A percentile compares a stretch with the other conserved stretches of the same genome.
These are phyloP conservation scores for Chrysochromulina parva DNA, from an alignment of 78 protist genomes.

Conservation along the genomic window DNA sequence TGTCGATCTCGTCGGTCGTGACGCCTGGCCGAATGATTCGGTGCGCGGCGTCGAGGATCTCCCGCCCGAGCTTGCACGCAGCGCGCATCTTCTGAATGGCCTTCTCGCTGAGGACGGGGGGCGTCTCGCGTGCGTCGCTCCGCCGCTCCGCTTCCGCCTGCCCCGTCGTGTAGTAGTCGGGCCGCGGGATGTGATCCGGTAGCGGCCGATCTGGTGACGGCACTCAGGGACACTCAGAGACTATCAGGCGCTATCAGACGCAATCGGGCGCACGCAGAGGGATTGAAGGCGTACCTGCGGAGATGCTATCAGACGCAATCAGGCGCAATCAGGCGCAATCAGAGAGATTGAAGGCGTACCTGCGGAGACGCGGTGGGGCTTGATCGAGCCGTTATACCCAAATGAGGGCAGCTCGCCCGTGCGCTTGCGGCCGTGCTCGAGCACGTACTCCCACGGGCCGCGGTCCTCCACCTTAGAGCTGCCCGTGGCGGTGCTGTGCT, in stretches of 20 bases:
- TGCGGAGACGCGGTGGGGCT: not conserved
- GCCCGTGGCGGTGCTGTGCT: no score
- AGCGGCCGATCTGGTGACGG: not conserved
- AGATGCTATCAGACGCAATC: no score
- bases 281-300: no score
- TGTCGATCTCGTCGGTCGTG: constrained; percentile 90
- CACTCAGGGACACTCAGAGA: no score
- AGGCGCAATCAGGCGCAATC: not conserved
- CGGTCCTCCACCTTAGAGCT: not conserved
- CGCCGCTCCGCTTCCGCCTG: no score
- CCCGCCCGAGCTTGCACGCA: constrained; percentile 59
- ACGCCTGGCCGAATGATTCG: constrained; percentile 71
- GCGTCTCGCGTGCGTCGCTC: not conserved
- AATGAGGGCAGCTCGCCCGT: not conserved
- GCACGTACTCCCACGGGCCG: not conserved
- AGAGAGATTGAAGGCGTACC: not conserved
- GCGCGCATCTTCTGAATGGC: not conserved
- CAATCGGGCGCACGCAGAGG: not conserved
- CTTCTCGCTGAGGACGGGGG: not conserved
- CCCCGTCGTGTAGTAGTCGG: constrained; percentile 42
- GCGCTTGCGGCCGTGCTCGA: not conserved
- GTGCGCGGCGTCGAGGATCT: constrained; percentile 83
- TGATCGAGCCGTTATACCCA: not conserved
- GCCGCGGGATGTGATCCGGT: constrained; percentile 36
- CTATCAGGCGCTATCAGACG: no score